Evolutionary conservation across 306 rosid genomes (phyloP).

Genomic region (Malus orientalis): DNA sequence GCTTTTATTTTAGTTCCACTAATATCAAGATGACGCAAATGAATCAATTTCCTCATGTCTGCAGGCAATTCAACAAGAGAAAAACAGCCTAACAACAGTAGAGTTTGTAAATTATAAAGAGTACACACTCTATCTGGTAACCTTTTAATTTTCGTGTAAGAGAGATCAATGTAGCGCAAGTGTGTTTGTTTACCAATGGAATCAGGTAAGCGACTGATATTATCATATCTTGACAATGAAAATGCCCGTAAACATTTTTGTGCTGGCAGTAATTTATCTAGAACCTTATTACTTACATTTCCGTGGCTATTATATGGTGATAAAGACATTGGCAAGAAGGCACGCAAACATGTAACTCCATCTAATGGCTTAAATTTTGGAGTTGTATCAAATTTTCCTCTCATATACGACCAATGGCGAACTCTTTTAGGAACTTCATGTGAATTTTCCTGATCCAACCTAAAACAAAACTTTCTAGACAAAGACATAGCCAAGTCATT

Average conservation of each 20-base stretch:
- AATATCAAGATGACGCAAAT: background rate
- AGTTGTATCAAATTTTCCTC: background rate
- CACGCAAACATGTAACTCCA: background rate
- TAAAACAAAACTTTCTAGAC: background rate
- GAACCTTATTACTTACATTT: background rate
- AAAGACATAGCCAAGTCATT: background rate
- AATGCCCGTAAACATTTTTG: background rate
- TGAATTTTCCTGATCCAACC: background rate
- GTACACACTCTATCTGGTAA: background rate
- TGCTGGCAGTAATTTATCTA: background rate
- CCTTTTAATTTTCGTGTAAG: background rate
- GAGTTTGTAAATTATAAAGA: conserved; percentile 9
- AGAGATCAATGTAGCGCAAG: background rate
- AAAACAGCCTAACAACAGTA: background rate
- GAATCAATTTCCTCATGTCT: background rate
- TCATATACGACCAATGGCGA: background rate
- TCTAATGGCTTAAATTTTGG: background rate
- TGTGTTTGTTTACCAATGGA: background rate
- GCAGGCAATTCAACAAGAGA: background rate
- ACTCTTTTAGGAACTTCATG: background rate
- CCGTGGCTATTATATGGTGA: too few relatives aligned
- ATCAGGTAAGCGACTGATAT: background rate
- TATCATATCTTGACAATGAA: background rate
- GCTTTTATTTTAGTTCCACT: background rate
- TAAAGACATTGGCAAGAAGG: background rate